A percentile compares a stretch with the other conserved stretches of the same genome.
These are phyloP conservation scores for Porogramme epimiltina DNA, from an alignment of 1,284 basidiomycete genomes.

Conservation along the genomic window DNA sequence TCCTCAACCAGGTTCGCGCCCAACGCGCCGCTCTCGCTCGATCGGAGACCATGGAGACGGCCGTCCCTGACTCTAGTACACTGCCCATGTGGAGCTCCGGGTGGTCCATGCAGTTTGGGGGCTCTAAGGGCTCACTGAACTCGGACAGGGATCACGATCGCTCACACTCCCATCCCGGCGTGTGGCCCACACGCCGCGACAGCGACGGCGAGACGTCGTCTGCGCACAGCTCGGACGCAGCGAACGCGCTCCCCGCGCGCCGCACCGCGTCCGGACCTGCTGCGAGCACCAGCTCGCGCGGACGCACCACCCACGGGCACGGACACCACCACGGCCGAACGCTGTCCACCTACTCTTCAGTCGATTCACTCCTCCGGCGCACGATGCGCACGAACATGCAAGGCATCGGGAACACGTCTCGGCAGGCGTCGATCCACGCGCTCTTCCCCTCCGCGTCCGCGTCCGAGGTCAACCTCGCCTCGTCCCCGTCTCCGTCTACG, in stretches of 20 bases:
- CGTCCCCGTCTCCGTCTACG: background rate
- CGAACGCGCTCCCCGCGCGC: background rate
- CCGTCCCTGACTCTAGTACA: background rate
- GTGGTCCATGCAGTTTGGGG: slow-evolving; percentile 9
- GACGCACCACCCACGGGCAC: background rate
- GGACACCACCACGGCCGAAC: slow-evolving; percentile 11
- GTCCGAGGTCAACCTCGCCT: slow-evolving; percentile 7
- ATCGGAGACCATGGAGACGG: slow-evolving; percentile 11
- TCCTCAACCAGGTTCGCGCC: slow-evolving; percentile 2
- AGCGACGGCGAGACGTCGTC: slow-evolving; percentile 13
- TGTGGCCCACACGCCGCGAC: slow-evolving; percentile 6
- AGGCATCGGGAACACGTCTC: background rate
- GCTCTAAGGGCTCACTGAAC: background rate
- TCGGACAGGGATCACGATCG: background rate
- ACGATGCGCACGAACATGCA: slow-evolving; percentile 19
- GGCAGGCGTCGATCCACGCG: slow-evolving; percentile 15
- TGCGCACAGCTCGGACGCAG: slow-evolving; percentile 8
- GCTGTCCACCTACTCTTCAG: slow-evolving; percentile 32
- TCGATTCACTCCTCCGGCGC: slow-evolving; percentile 28
- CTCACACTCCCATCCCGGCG: background rate
- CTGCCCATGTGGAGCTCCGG: slow-evolving; percentile 2
- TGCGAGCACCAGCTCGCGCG: slow-evolving; percentile 1
- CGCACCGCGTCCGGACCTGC: background rate
- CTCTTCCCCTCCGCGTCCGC: slow-evolving; percentile 11
- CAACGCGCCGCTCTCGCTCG: slow-evolving; percentile 2